Percentiles rank a stretch among this genome's conserved stretches.
Evolutionary conservation across 768 basidiomycete genomes (phyloP).

Genomic region (Pisolithus albus): DNA sequence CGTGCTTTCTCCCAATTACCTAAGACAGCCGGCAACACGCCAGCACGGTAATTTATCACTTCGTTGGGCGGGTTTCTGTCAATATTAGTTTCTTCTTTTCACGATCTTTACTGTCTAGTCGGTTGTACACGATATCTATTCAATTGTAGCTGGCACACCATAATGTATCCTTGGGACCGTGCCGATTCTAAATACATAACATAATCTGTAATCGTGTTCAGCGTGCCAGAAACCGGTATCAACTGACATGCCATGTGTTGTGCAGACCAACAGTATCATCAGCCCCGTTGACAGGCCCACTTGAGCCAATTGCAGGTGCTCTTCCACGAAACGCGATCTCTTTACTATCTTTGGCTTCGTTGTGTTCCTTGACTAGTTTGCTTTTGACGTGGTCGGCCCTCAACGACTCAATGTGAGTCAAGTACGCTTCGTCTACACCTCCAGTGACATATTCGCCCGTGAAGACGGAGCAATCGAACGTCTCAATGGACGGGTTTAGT

Average conservation of each 20-base stretch:
- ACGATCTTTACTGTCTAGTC: not conserved
- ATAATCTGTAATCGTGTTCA: slow-evolving; percentile 1
- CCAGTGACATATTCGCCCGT: slow-evolving; percentile 97
- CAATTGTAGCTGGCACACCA: slow-evolving; percentile 1
- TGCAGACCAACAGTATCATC: slow-evolving; percentile 78
- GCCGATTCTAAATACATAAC: not conserved
- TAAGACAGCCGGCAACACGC: slow-evolving; percentile 15
- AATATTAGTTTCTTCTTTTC: not conserved
- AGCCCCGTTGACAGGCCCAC: slow-evolving; percentile 48
- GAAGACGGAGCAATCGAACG: slow-evolving; percentile 97
- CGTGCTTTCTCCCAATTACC: slow-evolving; percentile 54
- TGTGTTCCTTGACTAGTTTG: slow-evolving; percentile 33
- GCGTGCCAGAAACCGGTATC: slow-evolving; percentile 4
- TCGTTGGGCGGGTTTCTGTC: not conserved
- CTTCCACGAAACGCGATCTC: slow-evolving; percentile 23
- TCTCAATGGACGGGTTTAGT: slow-evolving; percentile 67
- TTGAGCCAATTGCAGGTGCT: slow-evolving; percentile 26
- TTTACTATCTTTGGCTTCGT: slow-evolving; percentile 16
- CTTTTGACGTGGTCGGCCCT: slow-evolving; percentile 78
- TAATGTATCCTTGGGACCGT: not conserved
- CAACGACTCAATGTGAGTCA: slow-evolving; percentile 63
- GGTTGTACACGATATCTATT: slow-evolving; percentile 1
- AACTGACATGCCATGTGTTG: slow-evolving; percentile 54
- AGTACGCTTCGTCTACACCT: slow-evolving; percentile 78
- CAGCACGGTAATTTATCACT: slow-evolving; percentile 12